phyloP scores from a whole-genome alignment of 1,284 basidiomycete genomes.

The Papiliotrema fonsecae region DNA sequence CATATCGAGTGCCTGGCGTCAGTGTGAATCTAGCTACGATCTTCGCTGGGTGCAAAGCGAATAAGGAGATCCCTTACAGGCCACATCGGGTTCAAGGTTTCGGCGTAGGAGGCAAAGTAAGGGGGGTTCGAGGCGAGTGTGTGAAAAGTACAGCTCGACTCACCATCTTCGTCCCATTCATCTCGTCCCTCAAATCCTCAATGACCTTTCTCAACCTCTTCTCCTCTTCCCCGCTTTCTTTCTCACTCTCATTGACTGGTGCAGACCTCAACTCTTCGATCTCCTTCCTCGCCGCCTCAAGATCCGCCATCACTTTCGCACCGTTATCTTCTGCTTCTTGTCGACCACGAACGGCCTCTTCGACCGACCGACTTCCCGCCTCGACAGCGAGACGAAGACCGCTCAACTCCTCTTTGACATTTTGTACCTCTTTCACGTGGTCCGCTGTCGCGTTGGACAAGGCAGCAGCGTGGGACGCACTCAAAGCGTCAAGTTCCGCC shows the following conservation, averaged over 20 bases:
- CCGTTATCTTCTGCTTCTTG: slow-evolving; percentile 1
- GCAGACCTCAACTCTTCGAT: slow-evolving; percentile 1
- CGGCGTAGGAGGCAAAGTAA: too few species aligned
- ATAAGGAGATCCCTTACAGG: too few species aligned
- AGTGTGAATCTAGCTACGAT: too few species aligned
- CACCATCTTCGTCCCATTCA: slow-evolving; percentile 32
- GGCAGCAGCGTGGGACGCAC: slow-evolving; percentile 18
- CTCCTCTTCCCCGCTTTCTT: slow-evolving; percentile 7
- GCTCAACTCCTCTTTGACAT: not conserved
- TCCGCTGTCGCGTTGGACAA: slow-evolving; percentile 10
- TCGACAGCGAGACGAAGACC: not conserved
- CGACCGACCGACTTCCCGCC: not conserved
- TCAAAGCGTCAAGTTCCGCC: slow-evolving; percentile 22
- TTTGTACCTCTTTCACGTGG: not conserved
- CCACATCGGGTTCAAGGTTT: too few species aligned
- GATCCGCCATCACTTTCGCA: slow-evolving; percentile 2
- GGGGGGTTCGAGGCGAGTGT: too few species aligned
- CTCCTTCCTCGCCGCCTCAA: slow-evolving; percentile 11
- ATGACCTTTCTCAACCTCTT: slow-evolving; percentile 16
- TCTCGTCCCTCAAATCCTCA: slow-evolving; percentile 30
- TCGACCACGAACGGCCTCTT: not conserved
- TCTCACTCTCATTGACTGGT: not conserved
- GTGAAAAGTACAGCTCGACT: too few species aligned
- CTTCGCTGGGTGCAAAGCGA: too few species aligned
- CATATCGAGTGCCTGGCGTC: slow-evolving; percentile 43